Evolutionary conservation across 2,329 filamentous ascomycete genomes (phyloP).

Genomic region (Cyclaneusma minus): DNA sequence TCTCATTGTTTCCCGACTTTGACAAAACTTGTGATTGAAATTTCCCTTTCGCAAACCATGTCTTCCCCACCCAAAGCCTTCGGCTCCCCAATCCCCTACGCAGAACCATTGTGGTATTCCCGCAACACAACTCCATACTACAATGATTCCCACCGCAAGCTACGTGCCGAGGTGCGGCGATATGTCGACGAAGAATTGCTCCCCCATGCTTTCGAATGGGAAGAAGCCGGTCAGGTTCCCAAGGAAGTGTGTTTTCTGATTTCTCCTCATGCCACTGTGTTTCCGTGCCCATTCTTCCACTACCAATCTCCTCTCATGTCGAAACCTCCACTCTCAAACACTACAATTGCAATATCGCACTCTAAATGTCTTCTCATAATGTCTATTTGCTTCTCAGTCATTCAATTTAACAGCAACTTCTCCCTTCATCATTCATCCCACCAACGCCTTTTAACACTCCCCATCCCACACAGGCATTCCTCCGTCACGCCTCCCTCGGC

Average conservation of each 20-base stretch:
- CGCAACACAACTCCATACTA: conserved; percentile 36
- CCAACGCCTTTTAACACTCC: background rate
- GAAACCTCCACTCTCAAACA: no score
- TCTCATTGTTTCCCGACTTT: no score
- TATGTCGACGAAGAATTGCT: conserved; percentile 44
- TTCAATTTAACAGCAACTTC: conserved; percentile 19
- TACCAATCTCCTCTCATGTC: no score
- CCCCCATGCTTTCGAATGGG: conserved; percentile 47
- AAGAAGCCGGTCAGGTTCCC: conserved; percentile 37
- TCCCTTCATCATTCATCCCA: no score
- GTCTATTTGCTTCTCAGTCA: conserved; percentile 11
- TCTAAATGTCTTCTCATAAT: background rate
- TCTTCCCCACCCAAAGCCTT: no score
- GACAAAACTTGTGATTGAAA: background rate
- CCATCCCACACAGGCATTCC: conserved; percentile 13
- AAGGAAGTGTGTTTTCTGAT: conserved; percentile 19
- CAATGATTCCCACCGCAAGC: conserved; percentile 40
- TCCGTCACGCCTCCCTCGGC: conserved; percentile 15
- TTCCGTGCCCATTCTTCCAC: no score
- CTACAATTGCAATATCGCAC: no score
- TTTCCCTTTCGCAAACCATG: no score
- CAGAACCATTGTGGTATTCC: conserved; percentile 19
- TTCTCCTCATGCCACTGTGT: background rate
- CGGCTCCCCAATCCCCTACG: conserved; percentile 15
- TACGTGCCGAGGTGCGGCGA: conserved; percentile 37